These are phyloP conservation scores for Cryphonectria radicalis DNA, from an alignment of 2,329 filamentous ascomycete species.

Conservation along the genomic window DNA sequence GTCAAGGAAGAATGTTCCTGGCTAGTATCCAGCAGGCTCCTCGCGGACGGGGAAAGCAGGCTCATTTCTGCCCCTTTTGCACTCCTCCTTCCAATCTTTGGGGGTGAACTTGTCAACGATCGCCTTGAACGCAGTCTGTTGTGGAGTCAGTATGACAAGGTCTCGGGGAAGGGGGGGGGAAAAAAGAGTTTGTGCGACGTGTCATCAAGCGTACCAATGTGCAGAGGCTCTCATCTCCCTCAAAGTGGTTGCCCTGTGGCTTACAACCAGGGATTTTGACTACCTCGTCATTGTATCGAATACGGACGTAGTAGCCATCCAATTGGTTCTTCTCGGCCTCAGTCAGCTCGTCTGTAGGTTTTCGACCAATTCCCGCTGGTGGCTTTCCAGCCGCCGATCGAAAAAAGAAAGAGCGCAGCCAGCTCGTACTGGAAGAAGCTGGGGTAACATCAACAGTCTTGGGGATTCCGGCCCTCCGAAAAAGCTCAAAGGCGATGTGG, in stretches of 20 bases:
- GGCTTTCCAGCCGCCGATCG: conserved; percentile 37
- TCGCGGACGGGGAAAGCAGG: conserved; percentile 52
- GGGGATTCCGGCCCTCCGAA: conserved; percentile 57
- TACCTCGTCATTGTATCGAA: conserved; percentile 88
- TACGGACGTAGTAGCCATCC: conserved; percentile 81
- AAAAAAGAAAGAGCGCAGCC: conserved; percentile 41
- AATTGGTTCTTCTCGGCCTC: conserved; percentile 62
- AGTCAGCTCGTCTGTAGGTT: conserved; percentile 58
- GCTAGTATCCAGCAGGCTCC: conserved; percentile 56
- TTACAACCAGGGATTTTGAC: conserved; percentile 84
- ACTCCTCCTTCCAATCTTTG: conserved; percentile 69
- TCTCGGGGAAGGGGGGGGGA: no score
- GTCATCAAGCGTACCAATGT: conserved; percentile 66
- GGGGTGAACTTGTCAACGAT: conserved; percentile 93
- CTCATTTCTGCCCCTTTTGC: conserved; percentile 48
- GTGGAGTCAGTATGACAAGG: conserved; percentile 20
- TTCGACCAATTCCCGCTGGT: conserved; percentile 61
- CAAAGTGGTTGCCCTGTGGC: conserved; percentile 76
- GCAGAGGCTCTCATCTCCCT: conserved; percentile 87
- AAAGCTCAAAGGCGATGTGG: conserved; percentile 89
- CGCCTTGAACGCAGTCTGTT: conserved; percentile 82
- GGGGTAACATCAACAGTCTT: neutral
- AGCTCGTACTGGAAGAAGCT: conserved; percentile 35
- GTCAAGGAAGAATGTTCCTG: neutral
- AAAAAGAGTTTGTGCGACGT: neutral